Evolutionary conservation across 169 alveolate genomes (phyloP), one percentile per base, ranked within the genome.

Genomic region (Sarcocystis neurona): DNA sequence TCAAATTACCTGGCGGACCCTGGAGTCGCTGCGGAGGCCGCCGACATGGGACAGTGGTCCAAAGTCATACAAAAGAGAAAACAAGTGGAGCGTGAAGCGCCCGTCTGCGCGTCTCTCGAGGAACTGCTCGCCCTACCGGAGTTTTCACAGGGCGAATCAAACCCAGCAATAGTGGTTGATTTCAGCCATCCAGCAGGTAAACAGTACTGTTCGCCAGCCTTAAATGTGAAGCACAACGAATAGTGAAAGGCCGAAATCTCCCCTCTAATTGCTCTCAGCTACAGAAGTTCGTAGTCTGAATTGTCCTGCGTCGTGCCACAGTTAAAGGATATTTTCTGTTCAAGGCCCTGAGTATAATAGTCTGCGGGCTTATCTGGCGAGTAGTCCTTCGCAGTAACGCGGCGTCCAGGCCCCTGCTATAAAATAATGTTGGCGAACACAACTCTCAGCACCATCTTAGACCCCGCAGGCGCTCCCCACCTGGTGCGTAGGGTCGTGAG

Each of bases 121-220:
- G 58, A 72, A 39, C 82, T 72, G 30, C 37, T 72, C 48, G 82
- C n/a, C n/a, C n/a, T n/a, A n/a, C n/a, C n/a, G n/a, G n/a, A n/a
- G n/a, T n/a, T n/a, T n/a, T n/a, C 37, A 0, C 20, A 72, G 32
- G 43, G 82, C 46, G 82, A 56, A 5, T 56, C 37, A 2, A 72
- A 72, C 23, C 82, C 82, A 1, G 41, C 48, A 20, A 56, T 72
- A 10, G 56, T 72, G 10, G n/a, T 72, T 15, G 82, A 72, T 56
- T 72, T 72, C 82, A 72, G 82, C 10, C 37, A 39, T 2, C 82
- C 82, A 6, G 82, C 27, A 18, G 82, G 82, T 72, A 72, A 15
- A 46, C 47, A 34, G 3, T n/a, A 58, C 20, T 27, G 8, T 4
- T n/a, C 8, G 39, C 39, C 0, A 58, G 37, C 70, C 20, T 0